A percentile compares a stretch with the other conserved stretches of the same genome.
Evolutionary conservation across 1,284 basidiomycete species (phyloP).

Genomic region (Inonotus hispidus): DNA sequence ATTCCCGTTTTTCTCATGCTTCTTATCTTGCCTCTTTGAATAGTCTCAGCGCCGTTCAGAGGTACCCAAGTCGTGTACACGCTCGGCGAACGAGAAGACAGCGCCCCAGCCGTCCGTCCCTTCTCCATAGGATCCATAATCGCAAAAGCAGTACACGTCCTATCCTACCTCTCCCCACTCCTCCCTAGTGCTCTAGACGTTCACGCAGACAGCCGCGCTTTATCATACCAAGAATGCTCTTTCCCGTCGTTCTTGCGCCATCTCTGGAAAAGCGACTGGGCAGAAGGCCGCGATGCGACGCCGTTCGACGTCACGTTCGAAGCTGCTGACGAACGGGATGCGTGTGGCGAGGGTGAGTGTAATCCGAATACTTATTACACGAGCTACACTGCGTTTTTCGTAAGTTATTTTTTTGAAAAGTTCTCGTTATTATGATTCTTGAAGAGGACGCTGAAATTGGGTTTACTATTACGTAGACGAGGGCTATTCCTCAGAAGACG

Average conservation of each 20-base stretch:
- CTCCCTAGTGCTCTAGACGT: constrained; percentile 37
- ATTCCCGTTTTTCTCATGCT: background rate
- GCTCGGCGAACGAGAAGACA: constrained; percentile 38
- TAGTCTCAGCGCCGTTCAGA: constrained; percentile 45
- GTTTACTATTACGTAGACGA: background rate
- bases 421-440: background rate
- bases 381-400: constrained; percentile 38
- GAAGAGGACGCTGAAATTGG: background rate
- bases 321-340: constrained; percentile 41
- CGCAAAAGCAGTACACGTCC: constrained; percentile 36
- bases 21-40: constrained; percentile 4
- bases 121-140: constrained; percentile 38
- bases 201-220: constrained; percentile 37
- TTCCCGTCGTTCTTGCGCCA: constrained; percentile 32
- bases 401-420: constrained; percentile 21
- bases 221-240: constrained; percentile 37
- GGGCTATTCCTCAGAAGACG: constrained; percentile 3
- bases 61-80: constrained; percentile 45
- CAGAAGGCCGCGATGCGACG: constrained; percentile 39
- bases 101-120: constrained; percentile 37
- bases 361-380: constrained; percentile 39
- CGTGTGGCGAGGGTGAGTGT: constrained; percentile 32
- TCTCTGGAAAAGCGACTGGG: constrained; percentile 46
- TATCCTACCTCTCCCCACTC: constrained; percentile 40
- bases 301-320: constrained; percentile 47